These are phyloP conservation scores for Microcera coccophila DNA, from an alignment of 2,329 filamentous ascomycete genomes.

Conservation along the genomic window DNA sequence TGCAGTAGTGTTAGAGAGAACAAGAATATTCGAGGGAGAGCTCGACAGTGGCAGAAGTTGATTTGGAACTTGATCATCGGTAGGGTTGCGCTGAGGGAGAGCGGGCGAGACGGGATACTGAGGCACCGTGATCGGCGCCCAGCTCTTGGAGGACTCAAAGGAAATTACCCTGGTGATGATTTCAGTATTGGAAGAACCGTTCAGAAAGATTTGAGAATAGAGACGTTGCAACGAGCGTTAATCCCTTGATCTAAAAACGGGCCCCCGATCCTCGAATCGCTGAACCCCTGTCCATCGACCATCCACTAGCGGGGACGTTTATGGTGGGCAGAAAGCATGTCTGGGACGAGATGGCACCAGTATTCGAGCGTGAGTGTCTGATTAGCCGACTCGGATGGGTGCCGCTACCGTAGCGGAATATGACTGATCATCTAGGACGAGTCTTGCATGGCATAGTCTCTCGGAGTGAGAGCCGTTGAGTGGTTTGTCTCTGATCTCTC, in stretches of 20 bases:
- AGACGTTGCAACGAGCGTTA: neutral
- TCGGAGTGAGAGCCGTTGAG: too few species aligned
- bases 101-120: too few species aligned
- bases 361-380: constrained; percentile 17
- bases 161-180: neutral
- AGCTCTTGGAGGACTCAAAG: neutral
- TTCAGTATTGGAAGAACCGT: too few species aligned
- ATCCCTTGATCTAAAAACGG: neutral
- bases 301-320: constrained; percentile 11
- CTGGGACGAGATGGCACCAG: constrained; percentile 11
- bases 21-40: constrained; percentile 6
- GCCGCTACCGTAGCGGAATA: constrained; percentile 6
- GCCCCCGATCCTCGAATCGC: neutral
- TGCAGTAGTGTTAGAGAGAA: constrained; percentile 5
- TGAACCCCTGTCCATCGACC: constrained; percentile 12
- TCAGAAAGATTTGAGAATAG: neutral
- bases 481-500: too few species aligned
- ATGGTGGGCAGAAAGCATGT: constrained; percentile 17
- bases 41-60: neutral
- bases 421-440: constrained; percentile 19
- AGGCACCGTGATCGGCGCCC: too few species aligned
- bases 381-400: constrained; percentile 17
- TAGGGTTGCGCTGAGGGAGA: neutral
- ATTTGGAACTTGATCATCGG: neutral
- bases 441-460: too few species aligned